phyloP scores from a whole-genome alignment of 805 yeast genomes.

The Candida saitoana region DNA sequence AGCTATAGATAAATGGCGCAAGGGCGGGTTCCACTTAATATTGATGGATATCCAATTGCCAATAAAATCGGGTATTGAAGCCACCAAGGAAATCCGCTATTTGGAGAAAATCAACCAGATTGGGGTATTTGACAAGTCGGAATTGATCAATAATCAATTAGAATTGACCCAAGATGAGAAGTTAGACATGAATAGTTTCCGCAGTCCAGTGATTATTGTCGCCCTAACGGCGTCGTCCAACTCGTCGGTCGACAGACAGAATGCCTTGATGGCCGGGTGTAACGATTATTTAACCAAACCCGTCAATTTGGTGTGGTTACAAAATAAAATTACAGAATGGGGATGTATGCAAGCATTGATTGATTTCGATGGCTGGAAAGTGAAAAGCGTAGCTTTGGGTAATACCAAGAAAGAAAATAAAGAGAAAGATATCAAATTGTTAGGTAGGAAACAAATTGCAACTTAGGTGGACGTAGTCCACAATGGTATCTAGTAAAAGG shows the following conservation, averaged over 20 bases:
- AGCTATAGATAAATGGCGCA: slow-evolving; percentile 91
- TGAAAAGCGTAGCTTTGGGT: slow-evolving; percentile 12
- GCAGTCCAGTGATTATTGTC: slow-evolving; percentile 95
- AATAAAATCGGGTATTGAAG: slow-evolving; percentile 92
- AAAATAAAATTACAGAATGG: slow-evolving; percentile 94
- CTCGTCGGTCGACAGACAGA: slow-evolving; percentile 76
- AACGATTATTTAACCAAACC: slow-evolving; percentile 96
- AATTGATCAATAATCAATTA: slow-evolving; percentile 13
- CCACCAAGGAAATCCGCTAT: slow-evolving; percentile 85
- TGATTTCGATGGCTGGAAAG: slow-evolving; percentile 89
- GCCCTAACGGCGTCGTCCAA: slow-evolving; percentile 90
- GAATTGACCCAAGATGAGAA: slow-evolving; percentile 44
- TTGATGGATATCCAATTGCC: slow-evolving; percentile 98
- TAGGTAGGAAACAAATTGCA: neutral
- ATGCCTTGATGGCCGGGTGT: slow-evolving; percentile 95
- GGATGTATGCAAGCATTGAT: slow-evolving; percentile 98
- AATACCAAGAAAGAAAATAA: slow-evolving; percentile 1
- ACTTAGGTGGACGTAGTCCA: too few species aligned
- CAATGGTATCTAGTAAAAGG: too few species aligned
- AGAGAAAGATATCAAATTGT: neutral
- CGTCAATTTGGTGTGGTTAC: slow-evolving; percentile 89
- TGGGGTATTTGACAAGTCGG: slow-evolving; percentile 56
- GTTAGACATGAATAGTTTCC: slow-evolving; percentile 59
- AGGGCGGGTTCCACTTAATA: slow-evolving; percentile 91
- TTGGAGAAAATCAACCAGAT: slow-evolving; percentile 76